phyloP scores from a whole-genome alignment of 345 rosid genomes.

The Toxicodendron radicans region DNA sequence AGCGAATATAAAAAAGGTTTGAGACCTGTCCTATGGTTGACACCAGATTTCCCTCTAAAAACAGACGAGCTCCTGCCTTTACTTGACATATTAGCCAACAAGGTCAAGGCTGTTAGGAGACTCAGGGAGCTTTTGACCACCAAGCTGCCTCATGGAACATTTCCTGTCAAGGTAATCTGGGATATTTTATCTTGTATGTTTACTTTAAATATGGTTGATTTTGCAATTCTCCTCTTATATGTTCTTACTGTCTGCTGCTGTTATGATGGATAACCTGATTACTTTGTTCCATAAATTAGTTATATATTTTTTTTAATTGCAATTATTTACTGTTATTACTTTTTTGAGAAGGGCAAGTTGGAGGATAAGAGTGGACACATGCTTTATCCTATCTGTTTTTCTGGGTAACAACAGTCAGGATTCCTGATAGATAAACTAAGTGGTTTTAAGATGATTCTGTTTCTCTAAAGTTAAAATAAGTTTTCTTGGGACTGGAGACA shows the following conservation, averaged over 20 bases:
- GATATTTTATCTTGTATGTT: background rate
- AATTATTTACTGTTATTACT: background rate
- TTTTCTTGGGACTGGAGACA: background rate
- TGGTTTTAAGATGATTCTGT: background rate
- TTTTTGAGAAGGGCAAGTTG: background rate
- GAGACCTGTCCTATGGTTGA: conserved; percentile 94
- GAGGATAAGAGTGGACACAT: background rate
- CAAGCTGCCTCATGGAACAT: conserved; percentile 87
- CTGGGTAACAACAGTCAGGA: conserved; percentile 4
- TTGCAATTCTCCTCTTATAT: background rate
- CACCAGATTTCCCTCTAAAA: conserved; percentile 90
- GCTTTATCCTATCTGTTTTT: background rate
- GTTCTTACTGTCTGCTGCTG: background rate
- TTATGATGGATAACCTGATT: conserved; percentile 11
- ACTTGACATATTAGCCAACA: conserved; percentile 95
- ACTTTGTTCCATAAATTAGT: background rate
- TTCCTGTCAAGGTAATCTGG: conserved; percentile 87
- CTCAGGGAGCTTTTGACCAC: conserved; percentile 98
- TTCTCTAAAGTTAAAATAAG: background rate
- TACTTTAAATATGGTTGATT: background rate
- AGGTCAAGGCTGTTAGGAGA: conserved; percentile 95
- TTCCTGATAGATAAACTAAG: background rate
- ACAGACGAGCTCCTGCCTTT: conserved; percentile 93
- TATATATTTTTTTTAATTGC: conserved; percentile 9
- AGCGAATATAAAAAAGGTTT: conserved; percentile 92